Percentiles rank a stretch among this genome's conserved stretches.
These are phyloP conservation scores for Skeletonema grethae DNA, from an alignment of 108 stramenopile species.

Conservation along the genomic window DNA sequence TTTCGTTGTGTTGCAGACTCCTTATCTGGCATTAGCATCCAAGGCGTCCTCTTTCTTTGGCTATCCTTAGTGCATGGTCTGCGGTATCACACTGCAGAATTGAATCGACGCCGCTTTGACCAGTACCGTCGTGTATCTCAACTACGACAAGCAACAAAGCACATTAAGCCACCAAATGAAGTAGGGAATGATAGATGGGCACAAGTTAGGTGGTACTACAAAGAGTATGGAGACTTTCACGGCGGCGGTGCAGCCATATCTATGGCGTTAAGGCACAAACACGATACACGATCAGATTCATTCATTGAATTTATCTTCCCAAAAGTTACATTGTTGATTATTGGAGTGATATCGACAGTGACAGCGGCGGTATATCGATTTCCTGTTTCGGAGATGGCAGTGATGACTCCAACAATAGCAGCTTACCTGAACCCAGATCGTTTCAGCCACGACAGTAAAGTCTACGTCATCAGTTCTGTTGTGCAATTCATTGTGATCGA, in stretches of 20 bases:
- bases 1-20: constrained; percentile 63
- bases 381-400: constrained; percentile 34
- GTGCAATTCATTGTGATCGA: constrained; percentile 58
- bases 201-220: constrained; percentile 54
- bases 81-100: constrained; percentile 75
- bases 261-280: constrained; percentile 56
- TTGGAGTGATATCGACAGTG: constrained; percentile 55
- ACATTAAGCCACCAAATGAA: constrained; percentile 44
- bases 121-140: constrained; percentile 69
- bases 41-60: constrained; percentile 73
- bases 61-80: constrained; percentile 76
- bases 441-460: constrained; percentile 42
- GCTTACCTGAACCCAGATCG: constrained; percentile 41
- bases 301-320: constrained; percentile 79
- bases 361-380: constrained; percentile 54
- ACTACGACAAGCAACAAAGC: constrained; percentile 58
- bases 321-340: constrained; percentile 53
- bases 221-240: constrained; percentile 73
- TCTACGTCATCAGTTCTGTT: constrained; percentile 60
- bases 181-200: constrained; percentile 42
- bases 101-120: constrained; percentile 56
- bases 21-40: constrained; percentile 68
- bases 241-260: constrained; percentile 52
- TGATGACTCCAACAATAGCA: constrained; percentile 24
- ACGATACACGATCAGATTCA: constrained; percentile 65